Conservation (phyloP, 306 rosid genomes). For the Coriaria nepalensis region DNA sequence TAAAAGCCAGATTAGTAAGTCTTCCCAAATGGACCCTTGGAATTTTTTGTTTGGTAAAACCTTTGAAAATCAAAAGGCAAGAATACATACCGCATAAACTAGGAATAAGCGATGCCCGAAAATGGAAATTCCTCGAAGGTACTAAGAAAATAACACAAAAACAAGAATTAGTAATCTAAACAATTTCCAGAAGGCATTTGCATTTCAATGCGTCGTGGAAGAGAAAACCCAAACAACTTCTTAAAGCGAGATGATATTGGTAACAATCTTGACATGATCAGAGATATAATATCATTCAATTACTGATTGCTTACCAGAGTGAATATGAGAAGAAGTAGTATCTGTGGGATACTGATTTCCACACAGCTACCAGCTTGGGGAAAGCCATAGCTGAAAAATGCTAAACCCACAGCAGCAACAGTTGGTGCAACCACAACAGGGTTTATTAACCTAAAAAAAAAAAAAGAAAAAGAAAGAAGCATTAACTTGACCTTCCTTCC, state of each 20-base stretch:
- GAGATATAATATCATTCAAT: no score
- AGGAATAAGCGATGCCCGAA: constrained; percentile 57
- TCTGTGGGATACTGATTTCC: constrained; percentile 78
- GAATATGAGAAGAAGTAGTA: constrained; percentile 64
- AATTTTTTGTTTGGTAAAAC: no score
- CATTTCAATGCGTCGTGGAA: constrained; percentile 13
- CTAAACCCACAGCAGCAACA: constrained; percentile 87
- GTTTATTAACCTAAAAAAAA: constrained; percentile 55
- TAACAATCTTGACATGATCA: no score
- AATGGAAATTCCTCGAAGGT: constrained; percentile 80
- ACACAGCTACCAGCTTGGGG: constrained; percentile 85
- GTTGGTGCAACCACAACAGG: constrained; percentile 96
- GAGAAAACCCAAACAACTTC: no score
- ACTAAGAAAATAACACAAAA: constrained; percentile 27
- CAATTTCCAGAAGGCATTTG: background rate
- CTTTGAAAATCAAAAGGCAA: constrained; percentile 12
- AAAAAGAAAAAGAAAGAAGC: background rate
- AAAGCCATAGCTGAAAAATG: constrained; percentile 92
- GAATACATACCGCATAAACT: constrained; percentile 77
- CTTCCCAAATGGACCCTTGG: no score
- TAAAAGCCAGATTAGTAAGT: no score
- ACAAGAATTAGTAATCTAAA: constrained; percentile 13
- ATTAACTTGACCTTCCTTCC: no score
- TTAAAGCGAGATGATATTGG: no score
- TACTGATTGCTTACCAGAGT: constrained; percentile 44